Conservation (phyloP, 306 rosid species). For the Sicyos baderoa region DNA sequence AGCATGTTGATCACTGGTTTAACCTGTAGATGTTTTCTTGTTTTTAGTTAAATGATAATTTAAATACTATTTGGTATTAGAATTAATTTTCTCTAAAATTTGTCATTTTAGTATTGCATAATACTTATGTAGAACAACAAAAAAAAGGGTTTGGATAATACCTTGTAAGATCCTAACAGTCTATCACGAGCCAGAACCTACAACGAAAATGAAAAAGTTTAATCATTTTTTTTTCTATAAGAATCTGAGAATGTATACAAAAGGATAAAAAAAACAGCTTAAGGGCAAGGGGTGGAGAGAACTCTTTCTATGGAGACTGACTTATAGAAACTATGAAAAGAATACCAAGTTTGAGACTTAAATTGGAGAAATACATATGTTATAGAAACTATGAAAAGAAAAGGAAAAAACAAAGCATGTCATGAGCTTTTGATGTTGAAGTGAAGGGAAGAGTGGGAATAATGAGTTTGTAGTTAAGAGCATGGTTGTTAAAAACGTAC, state of each 20-base stretch:
- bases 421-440: background rate
- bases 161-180: constrained; percentile 93
- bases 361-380: too few species aligned
- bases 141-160: constrained; percentile 21
- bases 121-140: too few species aligned
- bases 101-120: too few species aligned
- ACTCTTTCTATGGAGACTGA: too few species aligned
- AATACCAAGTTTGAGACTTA: too few species aligned
- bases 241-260: background rate
- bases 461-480: constrained; percentile 12
- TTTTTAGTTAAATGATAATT: background rate
- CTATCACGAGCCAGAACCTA: constrained; percentile 94
- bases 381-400: too few species aligned
- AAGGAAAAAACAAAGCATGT: background rate
- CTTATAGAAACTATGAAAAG: too few species aligned
- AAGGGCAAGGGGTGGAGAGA: too few species aligned
- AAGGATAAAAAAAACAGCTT: background rate
- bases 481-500: too few species aligned
- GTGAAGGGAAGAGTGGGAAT: constrained; percentile 10
- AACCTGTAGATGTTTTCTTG: constrained; percentile 37
- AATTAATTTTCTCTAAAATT: too few species aligned
- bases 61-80: background rate
- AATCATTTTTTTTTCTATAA: too few species aligned
- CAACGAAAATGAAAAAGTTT: constrained; percentile 14
- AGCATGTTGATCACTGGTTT: constrained; percentile 84